Conservation (phyloP, 2,329 filamentous ascomycete species). For the Ilyonectria sp. region DNA sequence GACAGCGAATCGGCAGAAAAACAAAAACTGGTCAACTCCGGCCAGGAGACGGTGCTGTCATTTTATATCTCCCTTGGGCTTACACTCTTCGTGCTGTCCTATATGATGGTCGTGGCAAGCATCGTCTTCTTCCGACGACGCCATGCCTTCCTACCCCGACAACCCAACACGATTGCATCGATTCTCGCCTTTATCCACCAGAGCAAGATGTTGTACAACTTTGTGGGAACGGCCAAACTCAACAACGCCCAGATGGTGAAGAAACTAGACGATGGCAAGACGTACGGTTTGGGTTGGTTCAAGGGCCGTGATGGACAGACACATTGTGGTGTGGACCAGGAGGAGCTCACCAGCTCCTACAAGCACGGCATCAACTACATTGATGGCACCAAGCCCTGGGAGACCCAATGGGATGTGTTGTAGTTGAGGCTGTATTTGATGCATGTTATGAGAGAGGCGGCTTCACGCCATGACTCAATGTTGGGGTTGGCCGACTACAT, state of each 20-base stretch:
- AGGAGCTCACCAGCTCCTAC: conserved; percentile 77
- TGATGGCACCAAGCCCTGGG: conserved; percentile 68
- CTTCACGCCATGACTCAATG: conserved; percentile 3
- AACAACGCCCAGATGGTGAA: conserved; percentile 73
- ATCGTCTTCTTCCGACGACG: conserved; percentile 75
- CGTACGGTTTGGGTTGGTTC: conserved; percentile 85
- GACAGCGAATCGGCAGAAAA: conserved; percentile 35
- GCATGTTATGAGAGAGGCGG: background rate
- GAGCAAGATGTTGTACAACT: conserved; percentile 83
- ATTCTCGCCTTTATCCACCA: conserved; percentile 85
- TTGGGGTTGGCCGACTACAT: background rate
- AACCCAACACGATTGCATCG: conserved; percentile 84
- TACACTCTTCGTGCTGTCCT: conserved; percentile 75
- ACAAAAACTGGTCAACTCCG: conserved; percentile 60
- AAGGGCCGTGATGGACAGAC: conserved; percentile 78
- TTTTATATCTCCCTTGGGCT: conserved; percentile 78
- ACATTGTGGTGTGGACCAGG: conserved; percentile 85
- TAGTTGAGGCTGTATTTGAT: conserved; percentile 33
- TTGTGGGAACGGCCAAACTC: conserved; percentile 78
- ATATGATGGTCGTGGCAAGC: conserved; percentile 72
- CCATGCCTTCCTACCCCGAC: conserved; percentile 81
- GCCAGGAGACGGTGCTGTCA: conserved; percentile 73
- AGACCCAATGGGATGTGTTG: conserved; percentile 57
- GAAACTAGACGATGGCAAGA: conserved; percentile 71
- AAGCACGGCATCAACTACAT: conserved; percentile 67